Base-by-base conservation (phyloP, 345 rosid species). In the Moricandia moricandioides region DNA sequence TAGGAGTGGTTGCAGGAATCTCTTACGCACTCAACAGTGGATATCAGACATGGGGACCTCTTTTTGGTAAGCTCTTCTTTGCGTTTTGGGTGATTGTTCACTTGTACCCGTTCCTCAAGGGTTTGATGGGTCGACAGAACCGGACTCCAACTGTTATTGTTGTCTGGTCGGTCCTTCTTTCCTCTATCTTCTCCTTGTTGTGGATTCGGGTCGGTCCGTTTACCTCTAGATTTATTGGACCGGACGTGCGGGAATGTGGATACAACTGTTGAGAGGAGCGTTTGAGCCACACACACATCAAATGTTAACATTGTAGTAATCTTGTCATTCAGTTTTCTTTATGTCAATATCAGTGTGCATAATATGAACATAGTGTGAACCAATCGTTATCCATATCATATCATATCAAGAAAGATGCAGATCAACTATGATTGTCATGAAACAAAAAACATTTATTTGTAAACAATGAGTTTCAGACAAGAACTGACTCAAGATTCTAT, bases 21-120 rank as follows among this genome's bases (percentile, higher is more conserved):
- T 92, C 94, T 0, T 85, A 92, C 0, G 98, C 94, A 66, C 83
- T 92, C 73, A 86, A 92, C 82, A 88, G 94, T 16, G 94, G 96
- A 8, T 92, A 90, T 65, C 94, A 88, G 82, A 81, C 98, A 7
- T 92, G 98, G 98, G 98, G 96, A 13, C 96, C 96, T 0, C 90
- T 92, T 29, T 90, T 92, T 7, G 97, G 96, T 13, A 92, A 92
- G 71, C 88, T 92, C 37, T 92, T 92, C 86, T 92, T 92, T 14
- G 97, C 97, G 3, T 90, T 90, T 54, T 92, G 94, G 98, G 98
- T 92, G 85, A 92, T 92, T 45, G 9, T 92, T 75, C 51, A 45
- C 17, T 45, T 45, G 17, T 45, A 45, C 51, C 51, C 51, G 51
- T 45, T 45, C 51, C 51, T 45, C 51, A 45, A 45, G 51, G 51